phyloP scores from a whole-genome alignment of 2,329 filamentous ascomycete genomes.

The Penicillium sp. region DNA sequence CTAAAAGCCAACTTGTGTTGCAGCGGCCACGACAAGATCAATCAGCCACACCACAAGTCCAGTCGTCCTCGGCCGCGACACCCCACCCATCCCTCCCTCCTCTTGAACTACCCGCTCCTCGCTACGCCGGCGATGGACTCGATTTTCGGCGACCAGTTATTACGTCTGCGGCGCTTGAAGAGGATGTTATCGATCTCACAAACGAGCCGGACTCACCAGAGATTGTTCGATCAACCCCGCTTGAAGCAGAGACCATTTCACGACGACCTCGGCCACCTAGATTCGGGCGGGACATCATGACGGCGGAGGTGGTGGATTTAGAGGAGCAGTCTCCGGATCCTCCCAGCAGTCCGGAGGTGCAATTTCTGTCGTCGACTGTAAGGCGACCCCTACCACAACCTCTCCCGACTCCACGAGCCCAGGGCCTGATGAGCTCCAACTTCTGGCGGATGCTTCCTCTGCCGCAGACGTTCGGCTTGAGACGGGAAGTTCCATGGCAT shows the following conservation, averaged over 20 bases:
- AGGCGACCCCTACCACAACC: conserved; percentile 25
- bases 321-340: conserved; percentile 41
- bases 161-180: conserved; percentile 37
- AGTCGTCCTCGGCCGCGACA: conserved; percentile 32
- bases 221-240: not conserved
- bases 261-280: conserved; percentile 33
- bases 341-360: conserved; percentile 53
- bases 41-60: conserved; percentile 35
- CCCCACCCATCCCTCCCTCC: conserved; percentile 26
- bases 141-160: conserved; percentile 59
- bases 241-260: not conserved
- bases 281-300: conserved; percentile 44
- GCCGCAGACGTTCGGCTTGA: conserved; percentile 19
- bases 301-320: conserved; percentile 44
- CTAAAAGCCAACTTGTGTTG: conserved; percentile 25
- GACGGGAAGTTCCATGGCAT: conserved; percentile 29
- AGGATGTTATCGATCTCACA: conserved; percentile 53
- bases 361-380: conserved; percentile 50
- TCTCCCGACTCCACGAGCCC: conserved; percentile 9
- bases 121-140: conserved; percentile 57
- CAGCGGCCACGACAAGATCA: conserved; percentile 45
- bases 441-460: conserved; percentile 22
- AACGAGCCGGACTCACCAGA: conserved; percentile 47
- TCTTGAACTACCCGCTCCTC: conserved; percentile 33
- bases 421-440: conserved; percentile 9